Conservation (phyloP, 176 grass and related monocot genomes). For the Oryza rufipogon region DNA sequence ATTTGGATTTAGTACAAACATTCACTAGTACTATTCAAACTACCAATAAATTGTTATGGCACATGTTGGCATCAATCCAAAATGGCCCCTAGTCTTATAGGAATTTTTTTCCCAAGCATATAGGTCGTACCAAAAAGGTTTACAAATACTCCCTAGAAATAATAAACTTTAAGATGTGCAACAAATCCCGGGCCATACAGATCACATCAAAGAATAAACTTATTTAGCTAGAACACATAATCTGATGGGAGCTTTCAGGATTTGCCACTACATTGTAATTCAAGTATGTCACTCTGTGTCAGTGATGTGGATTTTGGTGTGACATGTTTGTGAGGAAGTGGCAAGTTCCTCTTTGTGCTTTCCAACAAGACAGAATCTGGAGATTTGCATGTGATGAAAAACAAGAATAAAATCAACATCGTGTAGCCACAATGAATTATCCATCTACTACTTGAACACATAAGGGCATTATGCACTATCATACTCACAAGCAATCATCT, state of each 20-base stretch:
- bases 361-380: background rate
- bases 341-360: background rate
- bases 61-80: too few relatives aligned
- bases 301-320: background rate
- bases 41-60: too few relatives aligned
- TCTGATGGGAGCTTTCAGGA: background rate
- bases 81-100: background rate
- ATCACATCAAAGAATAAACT: background rate
- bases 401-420: background rate
- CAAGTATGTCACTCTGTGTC: background rate
- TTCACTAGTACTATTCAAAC: too few relatives aligned
- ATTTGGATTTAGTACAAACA: too few relatives aligned
- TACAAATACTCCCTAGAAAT: background rate
- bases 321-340: background rate
- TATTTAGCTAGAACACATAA: background rate
- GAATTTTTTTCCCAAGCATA: background rate
- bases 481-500: background rate
- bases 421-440: background rate
- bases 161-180: background rate
- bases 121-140: background rate
- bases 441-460: background rate
- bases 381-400: background rate
- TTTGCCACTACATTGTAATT: background rate
- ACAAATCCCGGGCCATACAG: constrained; percentile 7
- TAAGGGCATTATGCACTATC: background rate